These are phyloP conservation scores for Picea glauca DNA, from an alignment of 75 land plant genomes.

Conservation along the genomic window DNA sequence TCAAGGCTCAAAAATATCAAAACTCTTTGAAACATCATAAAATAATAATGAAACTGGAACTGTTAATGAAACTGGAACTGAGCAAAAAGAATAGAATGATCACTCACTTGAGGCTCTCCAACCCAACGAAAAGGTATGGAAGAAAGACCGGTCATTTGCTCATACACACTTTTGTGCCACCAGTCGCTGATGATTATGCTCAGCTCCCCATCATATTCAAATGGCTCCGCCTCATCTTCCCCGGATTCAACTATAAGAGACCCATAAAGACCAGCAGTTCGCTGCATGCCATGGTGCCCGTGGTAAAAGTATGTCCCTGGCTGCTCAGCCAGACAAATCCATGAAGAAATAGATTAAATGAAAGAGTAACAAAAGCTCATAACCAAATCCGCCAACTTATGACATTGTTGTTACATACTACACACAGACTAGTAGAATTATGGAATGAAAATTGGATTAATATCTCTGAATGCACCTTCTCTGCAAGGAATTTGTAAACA, in stretches of 20 bases:
- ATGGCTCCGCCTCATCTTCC: slow-evolving; percentile 34
- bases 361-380: background rate
- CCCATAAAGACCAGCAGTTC: slow-evolving; percentile 78
- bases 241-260: slow-evolving; percentile 65
- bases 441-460: background rate
- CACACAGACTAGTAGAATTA: background rate
- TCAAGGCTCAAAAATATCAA: no score
- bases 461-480: slow-evolving; percentile 20
- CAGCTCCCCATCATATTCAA: slow-evolving; percentile 34
- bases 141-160: slow-evolving; percentile 58
- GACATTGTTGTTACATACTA: background rate
- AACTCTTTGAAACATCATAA: no score
- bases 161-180: slow-evolving; percentile 53
- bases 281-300: slow-evolving; percentile 79
- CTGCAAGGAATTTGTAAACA: slow-evolving; percentile 65
- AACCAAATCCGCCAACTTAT: background rate
- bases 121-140: slow-evolving; percentile 64
- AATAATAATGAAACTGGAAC: no score
- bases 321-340: slow-evolving; percentile 13
- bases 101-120: slow-evolving; percentile 43
- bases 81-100: no score
- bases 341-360: no score
- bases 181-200: slow-evolving; percentile 69
- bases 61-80: no score
- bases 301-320: slow-evolving; percentile 84